Percentiles rank a stretch among this genome's conserved stretches.
phyloP scores from a whole-genome alignment of 345 rosid species.

The Durio zibethinus region DNA sequence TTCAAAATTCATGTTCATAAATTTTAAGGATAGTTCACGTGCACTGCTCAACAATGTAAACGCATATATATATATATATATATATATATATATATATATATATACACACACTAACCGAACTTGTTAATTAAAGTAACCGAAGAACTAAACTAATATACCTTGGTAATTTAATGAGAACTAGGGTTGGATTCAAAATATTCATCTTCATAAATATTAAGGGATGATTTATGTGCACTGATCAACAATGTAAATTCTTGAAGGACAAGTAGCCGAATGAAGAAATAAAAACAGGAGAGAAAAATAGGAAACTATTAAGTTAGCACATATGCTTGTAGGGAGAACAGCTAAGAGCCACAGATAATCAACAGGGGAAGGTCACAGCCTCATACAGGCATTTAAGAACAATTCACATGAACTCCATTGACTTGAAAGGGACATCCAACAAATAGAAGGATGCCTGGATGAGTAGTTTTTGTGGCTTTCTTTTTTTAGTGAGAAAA shows the following conservation, averaged over 20 bases:
- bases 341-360: background rate
- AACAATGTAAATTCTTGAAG: background rate
- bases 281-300: background rate
- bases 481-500: no score
- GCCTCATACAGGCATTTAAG: background rate
- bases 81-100: background rate
- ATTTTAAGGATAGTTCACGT: no score
- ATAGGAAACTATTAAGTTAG: background rate
- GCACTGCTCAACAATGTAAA: no score
- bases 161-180: background rate
- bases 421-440: background rate
- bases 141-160: background rate
- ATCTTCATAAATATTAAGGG: background rate
- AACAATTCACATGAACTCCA: background rate
- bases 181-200: conserved; percentile 1
- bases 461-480: no score
- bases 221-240: no score
- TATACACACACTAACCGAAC: background rate
- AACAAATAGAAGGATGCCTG: background rate
- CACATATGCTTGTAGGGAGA: background rate
- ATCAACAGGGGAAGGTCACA: background rate
- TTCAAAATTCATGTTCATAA: no score
- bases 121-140: background rate
- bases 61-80: no score
- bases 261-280: background rate